These are phyloP conservation scores for Syzygium grande DNA, from an alignment of 345 rosid genomes.

Conservation along the genomic window DNA sequence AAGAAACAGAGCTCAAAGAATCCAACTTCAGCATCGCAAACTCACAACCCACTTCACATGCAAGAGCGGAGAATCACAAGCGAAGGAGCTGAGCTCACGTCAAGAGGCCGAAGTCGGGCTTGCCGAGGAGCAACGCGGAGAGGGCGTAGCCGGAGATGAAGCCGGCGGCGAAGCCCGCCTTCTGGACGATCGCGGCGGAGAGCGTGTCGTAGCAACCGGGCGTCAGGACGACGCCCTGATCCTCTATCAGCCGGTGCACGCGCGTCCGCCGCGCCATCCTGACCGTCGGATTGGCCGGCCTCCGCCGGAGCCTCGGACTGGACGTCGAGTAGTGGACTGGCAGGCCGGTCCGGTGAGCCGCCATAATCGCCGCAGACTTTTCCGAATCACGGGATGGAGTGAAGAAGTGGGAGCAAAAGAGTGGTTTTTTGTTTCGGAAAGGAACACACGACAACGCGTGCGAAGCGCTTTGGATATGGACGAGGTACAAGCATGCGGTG, in stretches of 20 bases:
- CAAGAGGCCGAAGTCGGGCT: conserved; percentile 46
- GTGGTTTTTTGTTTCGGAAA: not conserved
- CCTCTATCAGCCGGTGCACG: conserved; percentile 38
- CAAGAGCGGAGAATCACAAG: not conserved
- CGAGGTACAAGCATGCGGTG: too few relatives aligned
- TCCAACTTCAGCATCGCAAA: not conserved
- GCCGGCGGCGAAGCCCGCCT: conserved; percentile 36
- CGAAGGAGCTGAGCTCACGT: conserved; percentile 13
- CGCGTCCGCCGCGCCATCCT: conserved; percentile 30
- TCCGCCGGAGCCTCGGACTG: not conserved
- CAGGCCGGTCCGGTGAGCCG: not conserved
- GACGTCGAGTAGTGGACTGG: not conserved
- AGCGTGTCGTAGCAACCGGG: conserved; percentile 52
- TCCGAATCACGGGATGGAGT: not conserved
- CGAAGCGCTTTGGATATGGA: too few relatives aligned
- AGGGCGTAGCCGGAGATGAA: conserved; percentile 44
- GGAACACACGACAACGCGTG: too few relatives aligned
- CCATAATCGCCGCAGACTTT: not conserved
- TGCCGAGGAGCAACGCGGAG: conserved; percentile 41
- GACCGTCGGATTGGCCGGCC: conserved; percentile 16
- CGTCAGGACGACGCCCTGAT: conserved; percentile 32
- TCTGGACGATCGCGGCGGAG: conserved; percentile 40
- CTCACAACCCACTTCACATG: not conserved
- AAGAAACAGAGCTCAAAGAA: not conserved
- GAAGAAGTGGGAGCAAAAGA: not conserved